phyloP scores from a whole-genome alignment of 2,329 filamentous ascomycete genomes.

The Apiospora aurea region DNA sequence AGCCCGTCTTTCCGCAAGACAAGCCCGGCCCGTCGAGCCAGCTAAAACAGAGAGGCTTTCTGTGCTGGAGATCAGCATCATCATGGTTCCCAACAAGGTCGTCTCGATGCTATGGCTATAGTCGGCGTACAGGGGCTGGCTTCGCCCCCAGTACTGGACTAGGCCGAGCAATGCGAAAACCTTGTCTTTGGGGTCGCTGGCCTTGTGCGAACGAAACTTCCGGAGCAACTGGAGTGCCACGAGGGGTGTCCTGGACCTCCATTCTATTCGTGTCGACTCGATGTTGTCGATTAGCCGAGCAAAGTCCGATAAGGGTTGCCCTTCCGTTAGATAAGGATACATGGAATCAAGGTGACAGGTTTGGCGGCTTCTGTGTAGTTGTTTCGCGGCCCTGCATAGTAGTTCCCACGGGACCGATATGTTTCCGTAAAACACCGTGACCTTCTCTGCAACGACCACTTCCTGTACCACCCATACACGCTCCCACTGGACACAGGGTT shows the following conservation, averaged over 20 bases:
- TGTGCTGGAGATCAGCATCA: constrained; percentile 30
- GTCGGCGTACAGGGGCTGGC: constrained; percentile 28
- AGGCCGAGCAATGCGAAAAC: constrained; percentile 34
- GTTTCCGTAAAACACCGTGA: constrained; percentile 30
- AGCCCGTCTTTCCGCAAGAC: not conserved
- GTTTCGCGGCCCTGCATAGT: constrained; percentile 31
- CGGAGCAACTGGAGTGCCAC: constrained; percentile 26
- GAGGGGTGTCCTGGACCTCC: not conserved
- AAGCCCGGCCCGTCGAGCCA: constrained; percentile 28
- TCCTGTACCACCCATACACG: constrained; percentile 35
- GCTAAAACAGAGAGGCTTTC: constrained; percentile 30
- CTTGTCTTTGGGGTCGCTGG: constrained; percentile 33
- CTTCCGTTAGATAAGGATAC: constrained; percentile 13
- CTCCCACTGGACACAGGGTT: constrained; percentile 26
- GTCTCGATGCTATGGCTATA: constrained; percentile 26
- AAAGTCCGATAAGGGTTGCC: not conserved
- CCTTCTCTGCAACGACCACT: constrained; percentile 30
- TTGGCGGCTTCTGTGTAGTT: constrained; percentile 29
- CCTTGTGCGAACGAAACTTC: constrained; percentile 32
- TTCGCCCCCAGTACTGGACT: constrained; percentile 29
- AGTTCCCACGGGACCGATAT: constrained; percentile 32
- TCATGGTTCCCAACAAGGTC: constrained; percentile 29
- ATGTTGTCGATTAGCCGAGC: constrained; percentile 26
- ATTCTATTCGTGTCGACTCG: not conserved
- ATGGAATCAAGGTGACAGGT: constrained; percentile 27